Conservation (phyloP, 2,329 filamentous ascomycete species). For the Neonectria faginata region DNA sequence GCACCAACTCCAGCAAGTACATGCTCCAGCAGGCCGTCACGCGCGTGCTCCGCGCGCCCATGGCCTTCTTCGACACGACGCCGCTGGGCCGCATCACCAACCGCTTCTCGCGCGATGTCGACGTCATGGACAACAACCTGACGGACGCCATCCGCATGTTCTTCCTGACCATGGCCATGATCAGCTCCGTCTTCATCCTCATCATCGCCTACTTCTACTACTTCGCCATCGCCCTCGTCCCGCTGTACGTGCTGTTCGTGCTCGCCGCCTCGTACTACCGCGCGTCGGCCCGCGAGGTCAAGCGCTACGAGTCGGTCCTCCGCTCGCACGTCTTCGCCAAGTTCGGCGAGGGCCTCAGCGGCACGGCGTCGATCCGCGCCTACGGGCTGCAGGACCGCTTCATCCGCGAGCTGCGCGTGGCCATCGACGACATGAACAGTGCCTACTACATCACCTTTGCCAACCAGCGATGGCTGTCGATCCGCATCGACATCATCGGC, state of each 20-base stretch:
- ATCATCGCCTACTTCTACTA: slow-evolving; percentile 97
- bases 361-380: slow-evolving; percentile 86
- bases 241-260: slow-evolving; percentile 80
- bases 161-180: slow-evolving; percentile 84
- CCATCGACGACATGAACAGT: slow-evolving; percentile 91
- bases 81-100: slow-evolving; percentile 96
- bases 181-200: slow-evolving; percentile 84
- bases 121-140: slow-evolving; percentile 95
- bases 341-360: slow-evolving; percentile 89
- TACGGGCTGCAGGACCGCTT: slow-evolving; percentile 87
- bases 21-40: slow-evolving; percentile 86
- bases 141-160: slow-evolving; percentile 94
- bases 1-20: slow-evolving; percentile 82
- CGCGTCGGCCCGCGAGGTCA: slow-evolving; percentile 90
- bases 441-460: slow-evolving; percentile 96
- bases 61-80: slow-evolving; percentile 97
- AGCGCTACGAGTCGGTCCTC: slow-evolving; percentile 91
- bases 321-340: slow-evolving; percentile 90
- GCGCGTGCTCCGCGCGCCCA: slow-evolving; percentile 77
- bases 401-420: slow-evolving; percentile 72
- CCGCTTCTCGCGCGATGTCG: slow-evolving; percentile 93
- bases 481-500: slow-evolving; percentile 86
- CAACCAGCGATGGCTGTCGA: slow-evolving; percentile 92
- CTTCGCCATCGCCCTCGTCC: slow-evolving; percentile 73
- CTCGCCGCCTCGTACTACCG: slow-evolving; percentile 90